These are phyloP conservation scores for Monilinia laxa DNA, from an alignment of 2,329 filamentous ascomycete genomes.

Conservation along the genomic window DNA sequence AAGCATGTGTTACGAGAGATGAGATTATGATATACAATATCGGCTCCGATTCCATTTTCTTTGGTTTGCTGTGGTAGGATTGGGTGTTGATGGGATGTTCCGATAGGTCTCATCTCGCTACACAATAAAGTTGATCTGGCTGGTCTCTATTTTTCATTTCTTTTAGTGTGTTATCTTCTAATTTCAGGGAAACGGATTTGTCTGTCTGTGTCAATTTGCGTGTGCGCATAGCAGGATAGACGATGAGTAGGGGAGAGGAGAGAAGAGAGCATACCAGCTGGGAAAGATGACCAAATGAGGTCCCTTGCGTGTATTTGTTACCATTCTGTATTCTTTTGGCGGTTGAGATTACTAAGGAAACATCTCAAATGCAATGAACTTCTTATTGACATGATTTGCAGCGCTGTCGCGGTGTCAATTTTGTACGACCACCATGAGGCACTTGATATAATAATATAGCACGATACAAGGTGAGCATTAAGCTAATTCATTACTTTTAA, in stretches of 20 bases:
- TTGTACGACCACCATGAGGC: no score
- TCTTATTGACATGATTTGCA: neutral
- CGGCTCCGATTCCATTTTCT: neutral
- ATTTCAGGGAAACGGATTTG: neutral
- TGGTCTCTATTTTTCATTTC: neutral
- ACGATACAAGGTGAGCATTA: neutral
- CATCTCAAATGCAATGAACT: neutral
- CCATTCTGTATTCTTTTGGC: neutral
- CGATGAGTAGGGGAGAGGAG: neutral
- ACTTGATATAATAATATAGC: neutral
- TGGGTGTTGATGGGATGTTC: slow-evolving; percentile 2
- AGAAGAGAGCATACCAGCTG: neutral
- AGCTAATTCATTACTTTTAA: slow-evolving; percentile 4
- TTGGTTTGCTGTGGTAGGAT: neutral
- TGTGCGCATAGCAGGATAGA: neutral
- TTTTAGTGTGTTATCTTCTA: slow-evolving; percentile 2
- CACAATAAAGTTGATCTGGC: neutral
- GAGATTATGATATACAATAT: slow-evolving; percentile 17
- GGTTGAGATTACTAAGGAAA: neutral
- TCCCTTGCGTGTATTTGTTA: neutral
- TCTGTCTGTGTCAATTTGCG: neutral
- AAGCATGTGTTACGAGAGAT: slow-evolving; percentile 16
- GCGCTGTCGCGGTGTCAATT: no score
- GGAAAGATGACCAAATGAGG: neutral
- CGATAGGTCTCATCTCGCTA: neutral